Base-by-base conservation (phyloP, 352 stramenopile species). In the Pythium sp. region DNA sequence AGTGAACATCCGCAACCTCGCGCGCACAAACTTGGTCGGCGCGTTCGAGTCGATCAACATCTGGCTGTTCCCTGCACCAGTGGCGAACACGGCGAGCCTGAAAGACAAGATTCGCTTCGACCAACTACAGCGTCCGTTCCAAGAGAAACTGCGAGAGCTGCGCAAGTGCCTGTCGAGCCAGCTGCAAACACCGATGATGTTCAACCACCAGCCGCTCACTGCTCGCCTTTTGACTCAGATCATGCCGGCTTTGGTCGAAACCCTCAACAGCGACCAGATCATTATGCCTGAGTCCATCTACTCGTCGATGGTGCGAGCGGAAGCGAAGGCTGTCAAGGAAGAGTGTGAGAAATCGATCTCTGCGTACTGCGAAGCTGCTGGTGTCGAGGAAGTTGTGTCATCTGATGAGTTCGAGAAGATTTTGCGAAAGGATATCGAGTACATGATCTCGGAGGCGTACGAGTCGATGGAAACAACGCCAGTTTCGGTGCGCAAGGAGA, bases 201-300 rank as follows among this genome's bases (percentile, higher is more conserved):
- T 96, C 65, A 90, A 91, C 63, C 71, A 83, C 1, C 82, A 89
- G 32, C 84, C 82, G 5, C 67, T 96, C 32, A 94, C 88, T 2
- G 88, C 83, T 0, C 83, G 81, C 26, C 78, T 91, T 56, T 71
- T 96, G 34, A 79, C 81, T 5, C 76, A 92, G 71, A 83, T 96
- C 72, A 91, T 96, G 79, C 88, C 85, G 32, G 76, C 75, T 22
- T 58, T 93, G 15, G 81, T 92, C 3, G 84, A 94, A 58, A 92
- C 84, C 7, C 63, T 96, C n/a, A 94, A 96, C 68, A 91, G 87
- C 28, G 87, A 96, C 65, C 74, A 91, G 69, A 78, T 96, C 9
- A 96, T 96, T 63, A 93, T 96, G 88, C 88, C 88, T 0, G 88
- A 94, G 70, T 94, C 88, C 4, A 96, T 96, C 69, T 96, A 94